A percentile compares a stretch with the other conserved stretches of the same genome.
phyloP scores from a whole-genome alignment of 2,329 filamentous ascomycete genomes.

The Dactylellina leptospora region DNA sequence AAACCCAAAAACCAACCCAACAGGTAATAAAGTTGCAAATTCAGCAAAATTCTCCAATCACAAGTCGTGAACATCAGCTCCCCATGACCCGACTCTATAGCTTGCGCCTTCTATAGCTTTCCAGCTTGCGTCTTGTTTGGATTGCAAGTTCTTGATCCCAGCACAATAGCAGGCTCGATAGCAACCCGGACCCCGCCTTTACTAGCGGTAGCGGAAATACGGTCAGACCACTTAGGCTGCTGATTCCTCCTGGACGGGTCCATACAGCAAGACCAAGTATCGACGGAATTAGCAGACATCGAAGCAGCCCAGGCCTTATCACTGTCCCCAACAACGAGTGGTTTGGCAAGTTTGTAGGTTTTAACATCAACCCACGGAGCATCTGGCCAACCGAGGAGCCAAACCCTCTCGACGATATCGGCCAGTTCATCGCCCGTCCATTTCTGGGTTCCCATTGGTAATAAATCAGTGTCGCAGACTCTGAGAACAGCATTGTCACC shows the following conservation, averaged over 20 bases:
- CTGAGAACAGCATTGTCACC: conserved; percentile 12
- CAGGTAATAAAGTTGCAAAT: too few relatives aligned
- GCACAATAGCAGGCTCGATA: neutral
- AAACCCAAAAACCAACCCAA: too few relatives aligned
- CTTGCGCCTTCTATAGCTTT: too few relatives aligned
- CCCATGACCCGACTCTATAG: too few relatives aligned
- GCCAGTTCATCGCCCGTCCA: neutral
- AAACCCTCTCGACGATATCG: conserved; percentile 8
- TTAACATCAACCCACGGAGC: conserved; percentile 5
- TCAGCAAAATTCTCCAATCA: too few relatives aligned
- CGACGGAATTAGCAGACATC: neutral
- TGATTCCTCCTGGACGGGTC: neutral
- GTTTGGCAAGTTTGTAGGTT: neutral
- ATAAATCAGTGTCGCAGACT: neutral
- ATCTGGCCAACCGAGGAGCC: conserved; percentile 3
- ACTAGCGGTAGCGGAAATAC: neutral
- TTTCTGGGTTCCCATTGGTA: neutral
- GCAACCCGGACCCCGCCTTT: neutral
- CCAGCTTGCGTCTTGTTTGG: neutral
- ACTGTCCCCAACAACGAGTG: neutral
- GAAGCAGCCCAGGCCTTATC: neutral
- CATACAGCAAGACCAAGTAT: conserved; percentile 2
- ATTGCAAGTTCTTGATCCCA: neutral
- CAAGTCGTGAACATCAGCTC: too few relatives aligned
- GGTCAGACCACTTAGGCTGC: conserved; percentile 2